These are phyloP conservation scores for Ampelocalamus luodianensis DNA, from an alignment of 176 grass and related monocot genomes.

Conservation along the genomic window DNA sequence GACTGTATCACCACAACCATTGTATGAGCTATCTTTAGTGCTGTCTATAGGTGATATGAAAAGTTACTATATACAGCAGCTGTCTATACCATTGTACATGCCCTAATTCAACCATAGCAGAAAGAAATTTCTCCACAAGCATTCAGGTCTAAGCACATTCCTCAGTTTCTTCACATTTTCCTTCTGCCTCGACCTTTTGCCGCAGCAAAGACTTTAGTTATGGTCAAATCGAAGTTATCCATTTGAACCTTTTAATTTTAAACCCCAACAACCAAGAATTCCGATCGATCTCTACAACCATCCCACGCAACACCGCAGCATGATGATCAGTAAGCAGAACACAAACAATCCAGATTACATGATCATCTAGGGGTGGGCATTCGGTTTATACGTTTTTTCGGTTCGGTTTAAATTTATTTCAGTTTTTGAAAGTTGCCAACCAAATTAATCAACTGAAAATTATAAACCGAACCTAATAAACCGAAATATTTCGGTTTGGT, in stretches of 20 bases:
- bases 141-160: background rate
- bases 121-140: background rate
- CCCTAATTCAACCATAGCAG: background rate
- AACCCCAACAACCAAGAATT: background rate
- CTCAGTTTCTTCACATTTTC: constrained; percentile 40
- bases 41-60: too few species aligned
- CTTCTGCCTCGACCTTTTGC: background rate
- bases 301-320: background rate
- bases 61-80: too few species aligned
- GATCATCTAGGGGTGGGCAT: background rate
- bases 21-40: too few species aligned
- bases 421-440: too few species aligned
- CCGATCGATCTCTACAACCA: background rate
- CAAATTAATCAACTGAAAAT: too few species aligned
- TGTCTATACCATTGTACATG: too few species aligned
- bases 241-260: constrained; percentile 27
- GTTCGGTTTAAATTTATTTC: too few species aligned
- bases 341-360: background rate
- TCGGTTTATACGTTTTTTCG: too few species aligned
- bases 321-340: constrained; percentile 8
- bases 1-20: too few species aligned
- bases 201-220: constrained; percentile 8
- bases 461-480: too few species aligned
- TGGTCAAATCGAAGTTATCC: constrained; percentile 41
- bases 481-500: too few species aligned